Evolutionary conservation across 2,329 filamentous ascomycete genomes (phyloP).

Genomic region (Biscogniauxia sp.): DNA sequence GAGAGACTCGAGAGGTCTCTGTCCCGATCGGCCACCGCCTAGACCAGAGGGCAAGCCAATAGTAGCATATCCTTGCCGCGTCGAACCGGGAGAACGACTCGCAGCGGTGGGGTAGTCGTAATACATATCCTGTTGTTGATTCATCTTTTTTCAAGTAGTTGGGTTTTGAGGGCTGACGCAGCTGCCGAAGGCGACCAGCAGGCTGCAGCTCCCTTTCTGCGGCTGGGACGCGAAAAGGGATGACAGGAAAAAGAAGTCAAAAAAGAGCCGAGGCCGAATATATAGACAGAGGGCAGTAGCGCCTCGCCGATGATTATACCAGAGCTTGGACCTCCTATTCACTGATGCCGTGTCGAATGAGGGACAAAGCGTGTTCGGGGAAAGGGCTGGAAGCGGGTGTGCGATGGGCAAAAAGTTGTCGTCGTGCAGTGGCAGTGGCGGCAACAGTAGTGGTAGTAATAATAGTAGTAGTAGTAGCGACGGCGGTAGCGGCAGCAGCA

Average conservation of each 20-base stretch:
- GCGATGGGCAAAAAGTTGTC: conserved; percentile 5
- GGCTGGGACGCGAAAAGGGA: conserved; percentile 8
- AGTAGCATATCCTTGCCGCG: conserved; percentile 59
- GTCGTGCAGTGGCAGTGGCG: conserved; percentile 5
- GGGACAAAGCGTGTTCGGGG: conserved; percentile 14
- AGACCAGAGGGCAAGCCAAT: conserved; percentile 52
- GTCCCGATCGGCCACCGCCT: conserved; percentile 61
- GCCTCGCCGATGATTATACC: conserved; percentile 7
- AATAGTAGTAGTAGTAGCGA: no score
- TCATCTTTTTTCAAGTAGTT: conserved; percentile 38
- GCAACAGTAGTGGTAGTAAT: not conserved
- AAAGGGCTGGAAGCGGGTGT: conserved; percentile 2
- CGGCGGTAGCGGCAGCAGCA: no score
- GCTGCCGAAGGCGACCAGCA: conserved; percentile 31
- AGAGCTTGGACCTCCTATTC: conserved; percentile 2
- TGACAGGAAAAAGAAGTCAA: conserved; percentile 4
- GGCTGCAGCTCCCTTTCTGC: conserved; percentile 30
- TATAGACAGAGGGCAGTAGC: conserved; percentile 16
- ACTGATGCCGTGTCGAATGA: conserved; percentile 1
- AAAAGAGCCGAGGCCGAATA: conserved; percentile 5
- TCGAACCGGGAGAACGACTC: conserved; percentile 72
- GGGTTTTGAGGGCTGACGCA: conserved; percentile 21
- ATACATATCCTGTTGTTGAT: conserved; percentile 65
- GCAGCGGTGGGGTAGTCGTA: conserved; percentile 61
- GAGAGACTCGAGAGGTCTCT: conserved; percentile 75